Base-by-base conservation (phyloP, 345 rosid species). In the Noccaea bulbosa region DNA sequence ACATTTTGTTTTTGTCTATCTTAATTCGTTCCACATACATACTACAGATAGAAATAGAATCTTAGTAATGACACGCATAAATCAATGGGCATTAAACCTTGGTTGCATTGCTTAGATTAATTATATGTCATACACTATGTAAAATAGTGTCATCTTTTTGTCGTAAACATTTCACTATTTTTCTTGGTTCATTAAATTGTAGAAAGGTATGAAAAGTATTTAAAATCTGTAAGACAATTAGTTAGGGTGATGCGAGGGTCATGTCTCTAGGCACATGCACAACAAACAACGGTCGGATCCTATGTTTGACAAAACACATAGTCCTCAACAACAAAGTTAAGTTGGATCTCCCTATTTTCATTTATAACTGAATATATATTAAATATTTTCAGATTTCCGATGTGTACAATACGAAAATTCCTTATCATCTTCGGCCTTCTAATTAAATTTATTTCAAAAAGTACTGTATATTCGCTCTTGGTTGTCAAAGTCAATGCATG, bases 201-300 rank as follows among this genome's bases (percentile, higher is more conserved):
- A 45, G 65, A 75, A 40, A 62, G 43, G 68, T 53, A 68, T 62
- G 59, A 69, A 75, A 53, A 62, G 44, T 62, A 68, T 15, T 59
- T 60, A 74, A 67, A 74, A 63, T 43, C 9, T 51, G 62, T 52
- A 69, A 69, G 79, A 75, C 71, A 62, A 48, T 70, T 75, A 75
- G 79, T 75, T 75, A 63, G 65, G 64, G 38, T 68, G 74, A 54
- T 75, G 78, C 57, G 50, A 67, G 12, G 70, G 58, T 61, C 74
- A 46, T 61, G 74, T 53, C 9, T 46, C 56, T 11, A 62, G 12
- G 74, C 78, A 75, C 79, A 75, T 75, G 79, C 65, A 46, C 79
- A 69, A 62, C 68, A 62, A 75, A 69, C 75, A 75, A 75, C 59
- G 79, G 79, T 75, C 75, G 79, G 79, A 69, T 63, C 66, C 79